A percentile compares a stretch with the other conserved stretches of the same genome.
These are phyloP conservation scores for Cyphellophora attinorum DNA, from an alignment of 2,329 filamentous ascomycete genomes.

Conservation along the genomic window DNA sequence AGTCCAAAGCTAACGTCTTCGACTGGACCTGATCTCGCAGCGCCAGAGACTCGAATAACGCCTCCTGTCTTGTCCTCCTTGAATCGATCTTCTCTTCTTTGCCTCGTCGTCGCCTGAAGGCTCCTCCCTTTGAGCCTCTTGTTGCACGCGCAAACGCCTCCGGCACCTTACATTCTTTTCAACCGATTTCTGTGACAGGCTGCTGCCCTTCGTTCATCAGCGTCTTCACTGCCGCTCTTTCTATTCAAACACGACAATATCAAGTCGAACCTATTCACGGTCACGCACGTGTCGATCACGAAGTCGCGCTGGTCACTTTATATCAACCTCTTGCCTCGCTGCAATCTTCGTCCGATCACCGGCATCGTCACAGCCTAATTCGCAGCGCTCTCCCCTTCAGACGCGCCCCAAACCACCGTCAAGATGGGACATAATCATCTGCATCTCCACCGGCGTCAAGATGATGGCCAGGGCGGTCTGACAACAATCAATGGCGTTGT, in stretches of 20 bases:
- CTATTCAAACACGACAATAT: background rate
- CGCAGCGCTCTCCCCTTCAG: background rate
- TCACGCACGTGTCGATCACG: background rate
- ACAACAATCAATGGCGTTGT: constrained; percentile 14
- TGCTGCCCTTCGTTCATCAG: constrained; percentile 28
- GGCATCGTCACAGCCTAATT: background rate
- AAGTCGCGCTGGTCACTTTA: background rate
- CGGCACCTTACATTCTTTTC: constrained; percentile 11
- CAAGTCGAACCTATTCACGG: background rate
- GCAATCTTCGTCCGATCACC: background rate
- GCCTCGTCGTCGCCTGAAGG: constrained; percentile 8
- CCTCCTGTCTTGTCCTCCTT: no score
- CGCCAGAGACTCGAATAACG: no score
- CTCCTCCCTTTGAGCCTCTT: constrained; percentile 4
- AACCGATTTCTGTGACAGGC: constrained; percentile 14
- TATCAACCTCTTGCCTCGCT: background rate
- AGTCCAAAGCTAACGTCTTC: no score
- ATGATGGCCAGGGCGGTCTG: constrained; percentile 11
- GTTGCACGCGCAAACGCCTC: constrained; percentile 3
- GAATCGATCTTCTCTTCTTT: constrained; percentile 5
- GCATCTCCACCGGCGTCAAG: constrained; percentile 13
- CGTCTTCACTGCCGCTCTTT: constrained; percentile 16
- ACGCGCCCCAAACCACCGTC: background rate
- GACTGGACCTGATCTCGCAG: no score
- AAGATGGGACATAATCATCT: constrained; percentile 6